A percentile compares a stretch with the other conserved stretches of the same genome.
phyloP scores from a whole-genome alignment of 2,329 filamentous ascomycete species.

The Trichophyton schoenleinii region DNA sequence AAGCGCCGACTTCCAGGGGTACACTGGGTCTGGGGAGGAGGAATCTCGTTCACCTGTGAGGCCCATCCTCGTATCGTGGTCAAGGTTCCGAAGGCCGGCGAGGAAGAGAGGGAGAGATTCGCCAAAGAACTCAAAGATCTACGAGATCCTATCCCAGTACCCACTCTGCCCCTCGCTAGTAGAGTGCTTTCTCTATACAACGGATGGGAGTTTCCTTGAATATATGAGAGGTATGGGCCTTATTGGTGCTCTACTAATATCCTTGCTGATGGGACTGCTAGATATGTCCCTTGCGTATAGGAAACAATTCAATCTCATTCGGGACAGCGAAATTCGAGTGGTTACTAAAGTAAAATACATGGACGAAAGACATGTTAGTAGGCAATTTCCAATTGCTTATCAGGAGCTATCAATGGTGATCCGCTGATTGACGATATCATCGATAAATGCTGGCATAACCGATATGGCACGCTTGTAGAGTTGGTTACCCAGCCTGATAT shows the following conservation, averaged over 20 bases:
- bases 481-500: not conserved
- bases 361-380: conserved; percentile 17
- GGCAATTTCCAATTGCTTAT: too few relatives aligned
- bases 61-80: too few relatives aligned
- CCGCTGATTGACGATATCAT: conserved; percentile 16
- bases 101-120: too few relatives aligned
- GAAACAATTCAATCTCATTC: not conserved
- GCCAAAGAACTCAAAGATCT: too few relatives aligned
- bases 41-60: too few relatives aligned
- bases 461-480: conserved; percentile 2
- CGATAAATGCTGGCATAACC: conserved; percentile 8
- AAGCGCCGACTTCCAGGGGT: too few relatives aligned
- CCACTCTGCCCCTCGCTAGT: too few relatives aligned
- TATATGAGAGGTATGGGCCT: conserved; percentile 17
- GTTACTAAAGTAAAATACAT: conserved; percentile 16
- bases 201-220: conserved; percentile 19
- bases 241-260: not conserved
- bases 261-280: not conserved
- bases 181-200: too few relatives aligned
- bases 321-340: not conserved
- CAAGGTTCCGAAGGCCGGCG: too few relatives aligned
- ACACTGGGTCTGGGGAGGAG: too few relatives aligned
- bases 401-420: conserved; percentile 13
- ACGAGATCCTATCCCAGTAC: too few relatives aligned
- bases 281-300: conserved; percentile 9